Evolutionary conservation across 495 filamentous ascomycete genomes (phyloP), one percentile per base, ranked within the genome.

Genomic region (Endocarpon pusillum): DNA sequence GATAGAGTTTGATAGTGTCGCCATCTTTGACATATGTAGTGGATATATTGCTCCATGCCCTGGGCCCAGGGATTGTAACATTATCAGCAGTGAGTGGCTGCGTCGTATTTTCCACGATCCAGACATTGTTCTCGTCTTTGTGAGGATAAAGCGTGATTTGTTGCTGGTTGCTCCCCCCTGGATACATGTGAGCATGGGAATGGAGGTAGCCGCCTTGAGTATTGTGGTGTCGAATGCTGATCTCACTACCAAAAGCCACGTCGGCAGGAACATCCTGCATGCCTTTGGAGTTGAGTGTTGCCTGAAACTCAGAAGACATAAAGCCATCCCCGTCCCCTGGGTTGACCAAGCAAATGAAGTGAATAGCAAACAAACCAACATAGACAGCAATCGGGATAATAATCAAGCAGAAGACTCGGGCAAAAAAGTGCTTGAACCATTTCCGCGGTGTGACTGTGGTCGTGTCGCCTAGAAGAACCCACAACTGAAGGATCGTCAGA

Each of bases 221-320:
- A 51, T 97, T 96, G 45, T 80, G 72, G 52, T 97, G 89, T 43
- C 89, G 80, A 41, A 97, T 68, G 46, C 64, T 71, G 43, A 97
- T 64, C 26, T 80, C 74, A 46, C 82, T 89, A 26, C 89, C 89
- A 47, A 84, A 79, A 18, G 78, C 75, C 39, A 97, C 74, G 56
- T 97, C 86, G 3, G 81, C 89, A 0, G 89, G 76, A 12, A 94
- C 85, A 51, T 91, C 85, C 51, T 82, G 73, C 89, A 97, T 97
- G 21, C 64, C 71, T 59, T 96, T 96, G 26, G 78, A 86, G 55
- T 94, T 97, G 37, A 97, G 62, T 1, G 89, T 97, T 16, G 91
- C 81, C 55, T 96, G 91, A 62, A 97, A 97, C 53, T 97, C 91
- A 21, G 86, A 92, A 41, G 83, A 93, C 89, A 97, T 97, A 66